Base-by-base conservation (phyloP, 306 rosid species). In the Calophaca sinica region DNA sequence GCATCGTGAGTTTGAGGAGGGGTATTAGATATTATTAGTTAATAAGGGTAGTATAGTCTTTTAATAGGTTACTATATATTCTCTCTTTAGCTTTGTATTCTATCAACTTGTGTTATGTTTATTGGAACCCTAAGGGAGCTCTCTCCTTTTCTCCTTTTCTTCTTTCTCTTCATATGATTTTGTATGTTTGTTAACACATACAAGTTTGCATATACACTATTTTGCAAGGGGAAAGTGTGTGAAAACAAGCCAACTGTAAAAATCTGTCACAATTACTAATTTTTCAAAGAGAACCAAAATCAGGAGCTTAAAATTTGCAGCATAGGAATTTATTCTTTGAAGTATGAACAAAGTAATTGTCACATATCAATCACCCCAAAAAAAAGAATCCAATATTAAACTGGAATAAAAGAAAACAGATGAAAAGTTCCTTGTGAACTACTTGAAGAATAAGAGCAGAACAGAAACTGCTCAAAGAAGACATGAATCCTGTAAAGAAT, bases 401-500 rank as follows among this genome's bases (percentile, higher is more conserved):
- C 11, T 20, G 26, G 26, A 20, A 20, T 20, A 13, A 10, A 26
- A 20, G 32, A 68, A 13, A 70, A 33, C 60, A 57, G 31, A 53
- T 46, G 12, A 35, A 0, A 62, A 65, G 68, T 71, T 68, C 69
- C 72, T 63, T 20, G 62, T 72, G 75, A 78, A 66, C 4, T 75
- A 66, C 4, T 75, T 71, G 85, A 71, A 81, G 64, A 86, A 72
- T 70, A 68, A 68, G 78, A 87, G 69, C 53, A 88, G 77, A 77
- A 74, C 59, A 84, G 79, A 75, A 76, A 73, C 9, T 75, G 9
- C 83, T 76, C 62, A 39, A 75, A 51, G 59, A 78, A 53, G 57
- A 60, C 55, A 20, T 70, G 68, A 79, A 84, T 77, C 80, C 69
- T 73, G 58, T 70, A 88, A 90, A 88, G 86, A 90, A 93, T 93